Evolutionary conservation across 129 eudicot genomes (phyloP).

Genomic region (Daucus carota): DH1_v3.0 NC_030387.2:37079501-37080000

Average conservation of each 20-base stretch:
- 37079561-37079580: constrained; percentile 56
- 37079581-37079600: constrained; percentile 50
- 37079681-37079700: constrained; percentile 20
- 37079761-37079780: constrained; percentile 67
- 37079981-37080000: constrained; percentile 23
- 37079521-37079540: constrained; percentile 82
- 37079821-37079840: constrained; percentile 55
- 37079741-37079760: constrained; percentile 41
- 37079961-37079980: constrained; percentile 20
- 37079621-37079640: constrained; percentile 41
- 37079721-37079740: constrained; percentile 25
- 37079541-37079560: constrained; percentile 76
- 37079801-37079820: constrained; percentile 63
- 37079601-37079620: constrained; percentile 42
- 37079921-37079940: constrained; percentile 17
- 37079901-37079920: constrained; percentile 24
- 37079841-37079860: constrained; percentile 37
- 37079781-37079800: constrained; percentile 52
- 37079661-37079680: constrained; percentile 28
- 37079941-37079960: constrained; percentile 25
- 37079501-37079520: constrained; percentile 89
- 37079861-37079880: constrained; percentile 26
- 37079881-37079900: constrained; percentile 25
- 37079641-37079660: constrained; percentile 38
- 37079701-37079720: constrained; percentile 26